phyloP scores from a whole-genome alignment of 768 basidiomycete species.

The Chiua virens region DNA sequence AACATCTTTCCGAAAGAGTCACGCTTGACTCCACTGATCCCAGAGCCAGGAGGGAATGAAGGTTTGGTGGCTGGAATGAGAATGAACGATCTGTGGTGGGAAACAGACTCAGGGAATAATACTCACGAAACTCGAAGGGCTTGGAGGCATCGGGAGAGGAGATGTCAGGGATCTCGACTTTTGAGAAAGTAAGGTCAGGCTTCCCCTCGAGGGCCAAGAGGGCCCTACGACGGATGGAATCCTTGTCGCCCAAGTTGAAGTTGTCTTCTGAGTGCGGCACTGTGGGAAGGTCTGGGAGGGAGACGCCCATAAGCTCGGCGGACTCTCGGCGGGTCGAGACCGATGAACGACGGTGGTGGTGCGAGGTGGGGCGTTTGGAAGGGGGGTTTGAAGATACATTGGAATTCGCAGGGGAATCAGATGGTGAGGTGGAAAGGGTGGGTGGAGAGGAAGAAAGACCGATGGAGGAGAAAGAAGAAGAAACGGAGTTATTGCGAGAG shows the following conservation, averaged over 20 bases:
- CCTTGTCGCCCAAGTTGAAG: constrained; percentile 67
- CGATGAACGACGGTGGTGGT: constrained; percentile 82
- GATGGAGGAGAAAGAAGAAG: constrained; percentile 33
- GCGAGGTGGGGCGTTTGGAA: constrained; percentile 65
- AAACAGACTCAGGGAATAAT: not conserved
- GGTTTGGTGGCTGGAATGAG: constrained; percentile 54
- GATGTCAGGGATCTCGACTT: constrained; percentile 84
- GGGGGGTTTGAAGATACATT: constrained; percentile 28
- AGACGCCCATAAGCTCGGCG: constrained; percentile 86
- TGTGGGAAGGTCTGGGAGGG: constrained; percentile 63
- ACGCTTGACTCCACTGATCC: constrained; percentile 54
- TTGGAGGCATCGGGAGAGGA: constrained; percentile 57
- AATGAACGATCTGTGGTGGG: not conserved
- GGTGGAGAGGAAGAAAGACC: constrained; percentile 38
- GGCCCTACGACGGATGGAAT: constrained; percentile 79
- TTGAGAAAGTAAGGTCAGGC: constrained; percentile 64
- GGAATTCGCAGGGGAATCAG: constrained; percentile 26
- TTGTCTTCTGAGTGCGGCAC: constrained; percentile 64
- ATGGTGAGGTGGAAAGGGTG: constrained; percentile 37
- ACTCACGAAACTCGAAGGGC: constrained; percentile 69
- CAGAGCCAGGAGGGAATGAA: constrained; percentile 52
- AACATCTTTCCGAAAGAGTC: constrained; percentile 79
- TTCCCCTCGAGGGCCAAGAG: constrained; percentile 88
- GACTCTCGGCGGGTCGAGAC: constrained; percentile 90
- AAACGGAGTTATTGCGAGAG: constrained; percentile 66